Percentiles rank a stretch among this genome's conserved stretches.
Evolutionary conservation across 257 asterid genomes (phyloP).

Genomic region (Gardenia jasminoides): DNA sequence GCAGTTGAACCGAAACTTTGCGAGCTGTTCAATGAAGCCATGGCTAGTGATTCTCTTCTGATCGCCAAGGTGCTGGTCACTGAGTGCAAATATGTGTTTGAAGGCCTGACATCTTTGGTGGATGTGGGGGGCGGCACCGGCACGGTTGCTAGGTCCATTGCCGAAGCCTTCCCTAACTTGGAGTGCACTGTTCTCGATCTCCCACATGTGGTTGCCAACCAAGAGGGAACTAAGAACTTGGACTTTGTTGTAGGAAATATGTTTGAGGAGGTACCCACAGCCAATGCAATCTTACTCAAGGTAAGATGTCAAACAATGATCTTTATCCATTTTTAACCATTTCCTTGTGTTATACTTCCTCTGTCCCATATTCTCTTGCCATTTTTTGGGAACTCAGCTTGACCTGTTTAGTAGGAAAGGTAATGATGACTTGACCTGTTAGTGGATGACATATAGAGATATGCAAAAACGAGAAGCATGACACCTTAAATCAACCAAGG

Average conservation of each 20-base stretch:
- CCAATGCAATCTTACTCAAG: constrained; percentile 28
- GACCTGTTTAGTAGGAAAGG: no score
- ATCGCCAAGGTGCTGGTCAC: background rate
- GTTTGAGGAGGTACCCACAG: constrained; percentile 28
- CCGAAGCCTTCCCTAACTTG: constrained; percentile 4
- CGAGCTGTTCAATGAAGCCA: constrained; percentile 1
- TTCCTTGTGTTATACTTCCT: no score
- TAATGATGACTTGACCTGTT: no score
- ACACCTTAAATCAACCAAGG: no score
- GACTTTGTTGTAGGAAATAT: constrained; percentile 21
- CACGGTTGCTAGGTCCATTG: constrained; percentile 9
- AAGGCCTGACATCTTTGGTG: constrained; percentile 17
- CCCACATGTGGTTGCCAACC: constrained; percentile 15
- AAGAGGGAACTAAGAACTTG: background rate
- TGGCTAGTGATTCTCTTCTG: constrained; percentile 17
- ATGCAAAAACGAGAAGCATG: no score
- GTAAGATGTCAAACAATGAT: background rate
- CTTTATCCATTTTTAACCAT: background rate
- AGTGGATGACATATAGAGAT: no score
- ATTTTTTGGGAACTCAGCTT: no score
- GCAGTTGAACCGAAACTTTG: background rate
- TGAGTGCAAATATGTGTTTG: constrained; percentile 12
- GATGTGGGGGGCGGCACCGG: constrained; percentile 21
- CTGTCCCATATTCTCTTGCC: no score
- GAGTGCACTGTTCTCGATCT: constrained; percentile 5